Evolutionary conservation across 2,329 filamentous ascomycete species (phyloP), one percentile per base, ranked within the genome.

Genomic region (Phyllosticta capitalensis): DNA sequence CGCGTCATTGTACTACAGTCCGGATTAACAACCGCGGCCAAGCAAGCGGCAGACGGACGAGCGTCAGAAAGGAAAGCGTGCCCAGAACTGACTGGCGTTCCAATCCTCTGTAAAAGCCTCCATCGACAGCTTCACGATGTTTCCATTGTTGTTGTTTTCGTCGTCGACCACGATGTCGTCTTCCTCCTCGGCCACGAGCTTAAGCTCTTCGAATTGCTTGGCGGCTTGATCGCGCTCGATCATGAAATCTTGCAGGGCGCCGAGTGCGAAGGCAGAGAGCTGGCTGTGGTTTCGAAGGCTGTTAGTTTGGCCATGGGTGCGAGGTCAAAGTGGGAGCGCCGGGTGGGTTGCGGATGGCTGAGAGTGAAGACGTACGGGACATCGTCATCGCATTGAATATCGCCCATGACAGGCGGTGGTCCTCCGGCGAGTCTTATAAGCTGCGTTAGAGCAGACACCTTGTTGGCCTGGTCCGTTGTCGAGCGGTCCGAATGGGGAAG

Each of bases 71-170:
- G 21, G 54, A 38, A 22, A 21, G 69, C 78, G 48, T 77, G 89
- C 85, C 89, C 89, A 94, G 68, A 94, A 94, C 73, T 92, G 89
- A 63, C 83, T 87, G 67, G 87, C 82, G 68, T 92, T 89, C 89
- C 89, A 94, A 71, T 92, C 86, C 72, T 92, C 89, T 1, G 79
- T 78, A 67, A 92, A 94, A 1, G 81, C 76, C 28, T 88, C 83
- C 82, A 92, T 92, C 49, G 74, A 80, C 33, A 83, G 65, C 52
- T 72, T 72, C 49, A 66, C 58, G 26, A 61, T 62, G 21, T 14
- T 22, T 3, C 19, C 50, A 17, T 52, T 52, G 12, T 14, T n/a
- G 2, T 12, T 22, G 38, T 45, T 45, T 6, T n/a, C 17, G n/a
- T 45, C 17, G 20, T 71, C 69, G 10, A 75, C 71, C 61, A 79